These are phyloP conservation scores for Fonsecaea erecta DNA, from an alignment of 2,329 filamentous ascomycete species.

Conservation along the genomic window DNA sequence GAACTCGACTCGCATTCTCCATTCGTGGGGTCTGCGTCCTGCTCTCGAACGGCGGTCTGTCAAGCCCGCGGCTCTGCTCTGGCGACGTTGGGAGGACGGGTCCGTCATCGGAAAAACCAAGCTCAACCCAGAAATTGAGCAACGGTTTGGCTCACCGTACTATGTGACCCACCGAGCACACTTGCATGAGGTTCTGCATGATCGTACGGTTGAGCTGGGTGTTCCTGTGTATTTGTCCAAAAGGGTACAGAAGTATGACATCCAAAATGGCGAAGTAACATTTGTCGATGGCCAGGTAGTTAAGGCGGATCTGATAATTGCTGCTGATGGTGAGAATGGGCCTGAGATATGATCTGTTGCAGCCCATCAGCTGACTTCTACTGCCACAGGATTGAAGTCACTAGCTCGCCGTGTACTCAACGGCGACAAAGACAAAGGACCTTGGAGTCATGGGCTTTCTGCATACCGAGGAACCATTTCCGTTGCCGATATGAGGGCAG, in stretches of 20 bases:
- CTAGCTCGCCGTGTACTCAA: not conserved
- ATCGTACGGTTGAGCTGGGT: constrained; percentile 10
- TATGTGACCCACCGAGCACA: constrained; percentile 21
- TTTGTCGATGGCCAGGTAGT: constrained; percentile 29
- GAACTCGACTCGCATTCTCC: constrained; percentile 38
- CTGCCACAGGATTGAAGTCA: constrained; percentile 1
- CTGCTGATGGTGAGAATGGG: constrained; percentile 30
- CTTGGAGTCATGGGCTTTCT: constrained; percentile 1
- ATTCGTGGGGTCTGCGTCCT: constrained; percentile 34
- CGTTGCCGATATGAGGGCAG: not conserved
- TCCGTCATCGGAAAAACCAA: constrained; percentile 7
- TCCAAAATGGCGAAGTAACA: constrained; percentile 15
- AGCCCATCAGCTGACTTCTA: not conserved
- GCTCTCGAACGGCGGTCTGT: constrained; percentile 1
- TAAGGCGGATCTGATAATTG: constrained; percentile 34
- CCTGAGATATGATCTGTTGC: too few relatives aligned
- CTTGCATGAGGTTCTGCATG: constrained; percentile 18
- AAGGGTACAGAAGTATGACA: constrained; percentile 9
- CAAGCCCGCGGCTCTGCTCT: not conserved
- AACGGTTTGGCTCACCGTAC: constrained; percentile 16
- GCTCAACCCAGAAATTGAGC: constrained; percentile 1
- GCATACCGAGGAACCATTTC: constrained; percentile 10
- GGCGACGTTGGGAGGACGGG: constrained; percentile 15
- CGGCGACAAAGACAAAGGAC: constrained; percentile 1
- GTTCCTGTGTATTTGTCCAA: constrained; percentile 10